Conservation (phyloP, 2,329 filamentous ascomycete species). For the Aspergillus alliaceus region DNA sequence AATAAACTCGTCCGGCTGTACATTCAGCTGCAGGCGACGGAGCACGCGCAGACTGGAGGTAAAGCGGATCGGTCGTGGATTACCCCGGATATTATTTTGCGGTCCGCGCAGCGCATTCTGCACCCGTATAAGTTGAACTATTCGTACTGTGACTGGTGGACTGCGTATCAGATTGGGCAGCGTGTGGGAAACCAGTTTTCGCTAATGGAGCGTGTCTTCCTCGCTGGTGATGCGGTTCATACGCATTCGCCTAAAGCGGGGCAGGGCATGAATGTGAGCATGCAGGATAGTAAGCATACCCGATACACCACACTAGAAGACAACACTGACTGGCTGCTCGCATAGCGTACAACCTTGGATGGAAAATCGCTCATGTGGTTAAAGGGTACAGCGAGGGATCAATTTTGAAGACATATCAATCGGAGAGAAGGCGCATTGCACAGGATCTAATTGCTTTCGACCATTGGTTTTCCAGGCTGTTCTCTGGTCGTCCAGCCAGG, state of each 20-base stretch:
- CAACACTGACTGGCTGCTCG: not conserved
- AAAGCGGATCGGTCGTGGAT: slow-evolving; percentile 61
- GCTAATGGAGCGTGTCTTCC: slow-evolving; percentile 61
- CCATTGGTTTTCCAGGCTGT: slow-evolving; percentile 57
- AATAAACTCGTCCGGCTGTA: slow-evolving; percentile 64
- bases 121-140: slow-evolving; percentile 67
- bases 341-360: slow-evolving; percentile 56
- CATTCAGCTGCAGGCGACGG: slow-evolving; percentile 58
- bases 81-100: slow-evolving; percentile 63
- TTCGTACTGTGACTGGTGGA: slow-evolving; percentile 67
- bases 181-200: slow-evolving; percentile 61
- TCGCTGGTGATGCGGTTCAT: slow-evolving; percentile 67
- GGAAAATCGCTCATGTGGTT: slow-evolving; percentile 56
- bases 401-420: slow-evolving; percentile 54
- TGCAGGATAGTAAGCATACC: slow-evolving; percentile 57
- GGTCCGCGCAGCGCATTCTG: slow-evolving; percentile 64
- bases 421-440: slow-evolving; percentile 60
- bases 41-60: slow-evolving; percentile 42
- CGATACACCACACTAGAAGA: not conserved
- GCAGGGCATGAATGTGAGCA: slow-evolving; percentile 72
- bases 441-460: slow-evolving; percentile 67
- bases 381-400: slow-evolving; percentile 40
- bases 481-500: slow-evolving; percentile 58
- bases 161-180: slow-evolving; percentile 67
- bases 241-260: slow-evolving; percentile 42